Base-by-base conservation (phyloP, 768 basidiomycete species). In the Xerocomellus intermedius region DNA sequence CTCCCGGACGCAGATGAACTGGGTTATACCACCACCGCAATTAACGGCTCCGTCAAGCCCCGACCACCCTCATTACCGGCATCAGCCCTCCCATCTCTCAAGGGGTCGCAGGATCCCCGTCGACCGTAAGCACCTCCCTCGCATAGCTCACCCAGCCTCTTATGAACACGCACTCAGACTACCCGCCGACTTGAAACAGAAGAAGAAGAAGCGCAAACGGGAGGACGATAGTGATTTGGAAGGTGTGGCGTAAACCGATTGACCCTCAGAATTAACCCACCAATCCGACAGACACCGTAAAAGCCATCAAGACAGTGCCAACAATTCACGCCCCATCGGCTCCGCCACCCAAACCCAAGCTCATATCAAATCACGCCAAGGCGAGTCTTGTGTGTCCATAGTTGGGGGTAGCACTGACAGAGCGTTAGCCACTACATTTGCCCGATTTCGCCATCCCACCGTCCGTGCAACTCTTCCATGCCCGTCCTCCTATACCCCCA, bases 201-300 rank as follows among this genome's bases (percentile, higher is more conserved):
- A 87, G 76, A 90, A 89, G 75, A 90, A 91, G 74, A 92, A 91
- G 67, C 87, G 90, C 71, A 90, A 88, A 79, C 81, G 87, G 52
- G 89, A 89, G 9, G 83, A 81, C 37, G 84, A 84, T n/a, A 87
- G 86, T 60, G 89, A 91, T 59, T 69, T 75, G 32, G 89, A 91
- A 64, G 76, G 76, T 66, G 82, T 83, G 82, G 70, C 49, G 68
- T 59, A 55, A 42, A 37, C 7, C 51, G 10, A 52, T 55, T 43
- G 8, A 10, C 21, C 21, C 36, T 17, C 21, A 22, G 35, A 16
- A 30, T 58, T 62, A 51, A 63, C 60, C 33, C 28, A 53, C 37
- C 42, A 19, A 39, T 45, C 19, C 42, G 39, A 28, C 61, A 86
- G 82, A 86, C 57, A 62, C 77, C 16, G 78, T 73, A 64, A 77